Conservation (phyloP, 1,139 yeast species). For the Pichia sp. region DNA sequence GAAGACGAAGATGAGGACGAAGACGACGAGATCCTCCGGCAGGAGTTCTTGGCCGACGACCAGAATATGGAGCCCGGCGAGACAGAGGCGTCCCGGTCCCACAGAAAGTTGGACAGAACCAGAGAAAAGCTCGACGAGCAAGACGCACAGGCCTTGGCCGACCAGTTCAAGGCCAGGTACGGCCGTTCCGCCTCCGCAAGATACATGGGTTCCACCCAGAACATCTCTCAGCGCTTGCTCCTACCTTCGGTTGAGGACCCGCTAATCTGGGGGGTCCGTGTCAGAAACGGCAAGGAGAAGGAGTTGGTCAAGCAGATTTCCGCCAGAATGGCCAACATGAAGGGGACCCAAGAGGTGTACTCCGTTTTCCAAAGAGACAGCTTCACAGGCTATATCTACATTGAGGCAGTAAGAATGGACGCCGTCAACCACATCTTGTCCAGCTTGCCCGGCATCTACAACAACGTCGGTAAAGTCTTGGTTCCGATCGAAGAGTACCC, state of each 20-base stretch:
- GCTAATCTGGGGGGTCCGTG: slow-evolving; percentile 90
- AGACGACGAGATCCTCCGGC: slow-evolving; percentile 81
- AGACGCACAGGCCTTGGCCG: slow-evolving; percentile 93
- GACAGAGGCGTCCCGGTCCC: slow-evolving; percentile 65
- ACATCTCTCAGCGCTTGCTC: slow-evolving; percentile 88
- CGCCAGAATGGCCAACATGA: slow-evolving; percentile 41
- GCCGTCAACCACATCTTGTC: slow-evolving; percentile 85
- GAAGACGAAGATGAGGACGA: slow-evolving; percentile 94
- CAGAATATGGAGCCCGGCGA: slow-evolving; percentile 48
- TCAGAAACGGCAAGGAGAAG: slow-evolving; percentile 90
- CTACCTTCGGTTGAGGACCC: slow-evolving; percentile 97
- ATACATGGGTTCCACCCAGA: slow-evolving; percentile 81
- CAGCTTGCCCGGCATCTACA: slow-evolving; percentile 82
- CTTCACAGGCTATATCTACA: slow-evolving; percentile 83
- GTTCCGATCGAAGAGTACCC: slow-evolving; percentile 97
- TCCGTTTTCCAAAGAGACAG: slow-evolving; percentile 96
- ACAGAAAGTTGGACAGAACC: slow-evolving; percentile 86
- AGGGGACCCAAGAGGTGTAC: slow-evolving; percentile 74
- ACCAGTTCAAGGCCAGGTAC: slow-evolving; percentile 85
- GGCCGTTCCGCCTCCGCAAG: slow-evolving; percentile 80
- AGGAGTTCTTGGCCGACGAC: slow-evolving; percentile 78
- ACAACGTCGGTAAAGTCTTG: slow-evolving; percentile 53
- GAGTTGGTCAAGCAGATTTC: slow-evolving; percentile 75
- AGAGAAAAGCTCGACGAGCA: slow-evolving; percentile 88
- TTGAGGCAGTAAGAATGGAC: slow-evolving; percentile 90